Evolutionary conservation across 768 basidiomycete species (phyloP).

Genomic region (Lactarius vividus): DNA sequence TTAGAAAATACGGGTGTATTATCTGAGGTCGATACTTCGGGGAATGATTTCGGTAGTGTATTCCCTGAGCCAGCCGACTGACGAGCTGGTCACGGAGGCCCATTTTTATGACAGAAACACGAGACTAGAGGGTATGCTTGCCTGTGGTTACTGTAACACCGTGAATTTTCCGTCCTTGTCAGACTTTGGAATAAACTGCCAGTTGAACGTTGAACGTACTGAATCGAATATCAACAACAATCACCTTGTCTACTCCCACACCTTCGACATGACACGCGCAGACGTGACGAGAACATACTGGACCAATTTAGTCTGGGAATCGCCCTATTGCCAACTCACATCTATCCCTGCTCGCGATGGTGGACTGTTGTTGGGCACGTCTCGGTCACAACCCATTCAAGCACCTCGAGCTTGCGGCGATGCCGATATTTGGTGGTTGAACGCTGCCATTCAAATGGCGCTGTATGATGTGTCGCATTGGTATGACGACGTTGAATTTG

Average conservation of each 20-base stretch:
- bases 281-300: conserved; percentile 62
- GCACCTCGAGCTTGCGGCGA: conserved; percentile 91
- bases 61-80: not conserved
- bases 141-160: no score
- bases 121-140: not conserved
- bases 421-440: conserved; percentile 84
- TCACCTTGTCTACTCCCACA: not conserved
- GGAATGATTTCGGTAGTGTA: not conserved
- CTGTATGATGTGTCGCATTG: conserved; percentile 76
- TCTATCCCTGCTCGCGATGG: conserved; percentile 93
- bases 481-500: conserved; percentile 90
- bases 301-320: conserved; percentile 84
- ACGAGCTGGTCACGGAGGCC: not conserved
- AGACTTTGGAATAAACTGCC: no score
- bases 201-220: not conserved
- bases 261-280: conserved; percentile 14
- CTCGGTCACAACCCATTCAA: conserved; percentile 85
- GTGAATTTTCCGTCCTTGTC: no score
- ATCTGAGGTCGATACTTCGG: not conserved
- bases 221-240: not conserved
- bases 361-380: conserved; percentile 94
- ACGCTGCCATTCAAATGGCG: conserved; percentile 70
- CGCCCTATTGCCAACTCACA: conserved; percentile 75
- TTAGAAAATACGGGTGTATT: not conserved
- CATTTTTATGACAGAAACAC: not conserved